Evolutionary conservation across 2,329 filamentous ascomycete species (phyloP), one percentile per base, ranked within the genome.

Genomic region (Xylaria sp.): DNA sequence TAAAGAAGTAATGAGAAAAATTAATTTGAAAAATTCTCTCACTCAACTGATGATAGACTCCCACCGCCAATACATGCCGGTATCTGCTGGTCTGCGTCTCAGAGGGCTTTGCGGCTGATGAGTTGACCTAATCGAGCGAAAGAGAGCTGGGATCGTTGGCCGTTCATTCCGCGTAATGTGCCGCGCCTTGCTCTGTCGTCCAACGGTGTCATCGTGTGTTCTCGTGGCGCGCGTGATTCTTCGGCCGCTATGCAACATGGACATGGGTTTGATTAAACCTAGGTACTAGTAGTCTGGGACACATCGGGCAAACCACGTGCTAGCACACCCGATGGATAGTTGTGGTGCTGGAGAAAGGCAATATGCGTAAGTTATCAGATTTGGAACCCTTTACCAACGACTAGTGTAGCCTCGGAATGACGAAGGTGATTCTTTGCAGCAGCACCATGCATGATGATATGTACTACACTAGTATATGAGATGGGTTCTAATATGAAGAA

Each of bases 191-290:
- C 55, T 58, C 66, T 64, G 39, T 63, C 65, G 65, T 62, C 62
- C 71, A 74, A 73, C 75, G 71, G 64, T 71, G 68, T 69, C 63
- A 74, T 75, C 66, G 66, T 70, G 65, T 55, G 48, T 70, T 70
- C 59, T 69, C 57, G 71, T 74, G 74, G 65, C 65, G 74, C 71
- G 74, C 72, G 63, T 72, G 63, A 70, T 70, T 69, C 66, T 70
- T 71, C 66, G 66, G 69, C 69, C 67, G 70, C 71, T 70, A 71
- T 59, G 72, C 59, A 70, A 66, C 70, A 54, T 64, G 63, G 70
- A 66, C 72, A 70, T 73, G 70, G 73, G 71, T 77, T 75, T 75
- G 70, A 75, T 75, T 69, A 58, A 59, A 58, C 25, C 39, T 52
- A 44, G 28, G 28, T 25, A 25, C 23, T 25, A 25, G 23, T 54